Evolutionary conservation across 306 rosid genomes (phyloP).

Genomic region (Castanea crenata): DNA sequence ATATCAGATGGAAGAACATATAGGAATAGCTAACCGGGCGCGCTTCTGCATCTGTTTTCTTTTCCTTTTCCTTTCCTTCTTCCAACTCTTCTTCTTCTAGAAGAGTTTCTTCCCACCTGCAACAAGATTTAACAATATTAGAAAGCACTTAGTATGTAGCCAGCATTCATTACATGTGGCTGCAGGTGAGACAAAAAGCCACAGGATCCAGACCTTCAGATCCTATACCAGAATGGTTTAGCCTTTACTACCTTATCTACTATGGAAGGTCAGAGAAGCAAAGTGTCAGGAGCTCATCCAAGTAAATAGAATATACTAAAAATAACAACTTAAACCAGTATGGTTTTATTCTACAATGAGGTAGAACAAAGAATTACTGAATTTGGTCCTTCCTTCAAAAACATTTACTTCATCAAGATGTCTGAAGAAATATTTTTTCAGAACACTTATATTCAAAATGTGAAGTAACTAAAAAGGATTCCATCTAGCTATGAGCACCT

Average conservation of each 20-base stretch:
- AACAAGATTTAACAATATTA: conserved; percentile 5
- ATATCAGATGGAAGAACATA: conserved; percentile 89
- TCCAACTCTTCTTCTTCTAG: conserved; percentile 63
- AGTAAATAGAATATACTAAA: neutral
- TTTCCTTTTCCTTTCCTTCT: conserved; percentile 54
- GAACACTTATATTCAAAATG: neutral
- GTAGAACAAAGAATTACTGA: neutral
- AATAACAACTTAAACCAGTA: neutral
- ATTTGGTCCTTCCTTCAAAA: neutral
- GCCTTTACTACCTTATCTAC: neutral
- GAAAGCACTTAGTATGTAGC: neutral
- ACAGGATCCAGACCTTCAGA: neutral
- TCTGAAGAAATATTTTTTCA: neutral
- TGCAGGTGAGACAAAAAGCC: conserved; percentile 2
- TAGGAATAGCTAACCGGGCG: conserved; percentile 79
- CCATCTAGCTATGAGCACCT: conserved; percentile 39
- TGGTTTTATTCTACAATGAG: neutral
- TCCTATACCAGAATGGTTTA: neutral
- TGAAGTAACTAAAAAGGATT: conserved; percentile 3
- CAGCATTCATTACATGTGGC: neutral
- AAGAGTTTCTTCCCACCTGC: conserved; percentile 61
- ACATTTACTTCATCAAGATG: neutral
- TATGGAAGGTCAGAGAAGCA: neutral
- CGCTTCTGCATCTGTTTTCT: conserved; percentile 59
- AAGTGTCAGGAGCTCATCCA: neutral